Base-by-base conservation (phyloP, 1,284 basidiomycete species). In the Fomitopsis schrenkii region DNA sequence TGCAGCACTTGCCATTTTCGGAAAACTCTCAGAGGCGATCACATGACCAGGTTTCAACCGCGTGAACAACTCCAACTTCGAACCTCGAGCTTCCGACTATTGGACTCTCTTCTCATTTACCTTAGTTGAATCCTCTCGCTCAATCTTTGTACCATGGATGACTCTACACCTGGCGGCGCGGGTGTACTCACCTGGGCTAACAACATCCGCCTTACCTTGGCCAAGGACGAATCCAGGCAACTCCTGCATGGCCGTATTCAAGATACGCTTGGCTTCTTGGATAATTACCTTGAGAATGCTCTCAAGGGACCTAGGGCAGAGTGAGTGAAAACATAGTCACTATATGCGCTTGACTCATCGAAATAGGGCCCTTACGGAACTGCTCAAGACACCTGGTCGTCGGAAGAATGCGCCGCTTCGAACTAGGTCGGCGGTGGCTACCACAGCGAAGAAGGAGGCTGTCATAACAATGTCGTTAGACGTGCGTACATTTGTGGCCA, bases 371-470 rank as follows among this genome's bases (percentile, higher is more conserved):
- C 80, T 93, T 14, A 86, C 91, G 59, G 90, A 93, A 59, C 80
- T 93, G n/a, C 83, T 93, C 7, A 93, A 93, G 75, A 93, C 91
- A 2, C 91, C 91, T 30, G 86, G 87, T 40, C 83, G 90, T 41
- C 90, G 83, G 74, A 88, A 82, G 74, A 79, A 78, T 57, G 73
- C 79, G 14, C 75, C 77, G 5, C 83, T 79, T 68, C 83, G 80
- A 64, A 78, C 81, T 22, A 82, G 84, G 62, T 71, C 76, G 33
- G 76, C 73, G 26, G 65, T 71, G n/a, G 69, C 74, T 41, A 73
- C 78, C 1, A 70, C 78, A 5, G 81, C 81, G 12, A 85, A 82
- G 67, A 73, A 80, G 59, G 80, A 78, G 59, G 74, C 70, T 8
- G 67, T 77, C 22, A 69, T 77, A 10, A 68, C 73, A 1, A 64